These are phyloP conservation scores for Solanum arcanum DNA, from an alignment of 257 asterid species.

Conservation along the genomic window DNA sequence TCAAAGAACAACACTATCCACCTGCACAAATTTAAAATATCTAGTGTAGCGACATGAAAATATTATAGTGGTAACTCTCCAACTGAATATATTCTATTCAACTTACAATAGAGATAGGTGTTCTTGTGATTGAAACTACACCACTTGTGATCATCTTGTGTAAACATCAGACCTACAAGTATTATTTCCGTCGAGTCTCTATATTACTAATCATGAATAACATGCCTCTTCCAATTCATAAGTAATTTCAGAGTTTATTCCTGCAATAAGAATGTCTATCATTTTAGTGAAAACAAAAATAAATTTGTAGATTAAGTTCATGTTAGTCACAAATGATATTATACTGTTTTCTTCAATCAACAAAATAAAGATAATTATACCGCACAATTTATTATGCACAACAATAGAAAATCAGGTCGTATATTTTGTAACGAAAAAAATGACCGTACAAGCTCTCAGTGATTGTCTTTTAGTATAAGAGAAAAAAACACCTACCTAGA, in stretches of 20 bases:
- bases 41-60: neutral
- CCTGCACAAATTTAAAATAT: too few relatives aligned
- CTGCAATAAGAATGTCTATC: too few relatives aligned
- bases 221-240: constrained; percentile 72
- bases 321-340: too few relatives aligned
- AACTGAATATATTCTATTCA: neutral
- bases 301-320: too few relatives aligned
- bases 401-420: too few relatives aligned
- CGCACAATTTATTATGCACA: too few relatives aligned
- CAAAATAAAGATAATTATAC: too few relatives aligned
- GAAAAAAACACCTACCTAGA: neutral
- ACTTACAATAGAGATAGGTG: constrained; percentile 68
- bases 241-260: constrained; percentile 64
- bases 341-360: too few relatives aligned
- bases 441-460: too few relatives aligned
- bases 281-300: too few relatives aligned
- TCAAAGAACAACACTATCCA: neutral
- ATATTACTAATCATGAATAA: constrained; percentile 69
- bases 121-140: constrained; percentile 77
- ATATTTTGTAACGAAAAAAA: too few relatives aligned
- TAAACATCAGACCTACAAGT: constrained; percentile 35
- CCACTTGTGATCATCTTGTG: constrained; percentile 30
- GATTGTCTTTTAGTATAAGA: too few relatives aligned
- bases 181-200: constrained; percentile 80
- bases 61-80: neutral